Evolutionary conservation across 768 basidiomycete genomes (phyloP).

Genomic region (Rhizopogon vesiculosus): DNA sequence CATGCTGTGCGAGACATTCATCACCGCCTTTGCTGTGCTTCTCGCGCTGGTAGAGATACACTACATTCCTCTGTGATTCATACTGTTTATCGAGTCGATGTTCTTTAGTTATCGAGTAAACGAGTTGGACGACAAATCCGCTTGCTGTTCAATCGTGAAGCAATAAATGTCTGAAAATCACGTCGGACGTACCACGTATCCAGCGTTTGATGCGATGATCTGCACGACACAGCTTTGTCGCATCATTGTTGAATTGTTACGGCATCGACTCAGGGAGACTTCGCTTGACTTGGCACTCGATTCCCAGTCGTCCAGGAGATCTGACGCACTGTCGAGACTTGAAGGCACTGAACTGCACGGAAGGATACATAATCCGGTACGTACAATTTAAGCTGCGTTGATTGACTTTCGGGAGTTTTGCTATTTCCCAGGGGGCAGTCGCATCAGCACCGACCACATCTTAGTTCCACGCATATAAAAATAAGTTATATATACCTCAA

Average conservation of each 20-base stretch:
- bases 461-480: background rate
- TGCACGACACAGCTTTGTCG: background rate
- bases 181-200: background rate
- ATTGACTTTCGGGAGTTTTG: background rate
- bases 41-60: background rate
- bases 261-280: background rate
- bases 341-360: background rate
- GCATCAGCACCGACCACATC: background rate
- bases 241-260: background rate
- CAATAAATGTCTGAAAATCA: background rate
- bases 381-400: background rate
- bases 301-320: background rate
- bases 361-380: background rate
- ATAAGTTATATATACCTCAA: background rate
- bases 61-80: background rate
- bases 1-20: background rate
- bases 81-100: background rate
- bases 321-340: background rate
- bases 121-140: background rate
- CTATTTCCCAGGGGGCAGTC: background rate
- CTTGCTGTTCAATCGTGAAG: background rate
- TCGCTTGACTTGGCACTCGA: background rate
- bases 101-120: background rate
- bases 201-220: background rate
- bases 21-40: background rate